Evolutionary conservation across 176 grass and related monocot genomes (phyloP), one percentile per base, ranked within the genome.

Genomic region (Musa troglodytarum): DNA sequence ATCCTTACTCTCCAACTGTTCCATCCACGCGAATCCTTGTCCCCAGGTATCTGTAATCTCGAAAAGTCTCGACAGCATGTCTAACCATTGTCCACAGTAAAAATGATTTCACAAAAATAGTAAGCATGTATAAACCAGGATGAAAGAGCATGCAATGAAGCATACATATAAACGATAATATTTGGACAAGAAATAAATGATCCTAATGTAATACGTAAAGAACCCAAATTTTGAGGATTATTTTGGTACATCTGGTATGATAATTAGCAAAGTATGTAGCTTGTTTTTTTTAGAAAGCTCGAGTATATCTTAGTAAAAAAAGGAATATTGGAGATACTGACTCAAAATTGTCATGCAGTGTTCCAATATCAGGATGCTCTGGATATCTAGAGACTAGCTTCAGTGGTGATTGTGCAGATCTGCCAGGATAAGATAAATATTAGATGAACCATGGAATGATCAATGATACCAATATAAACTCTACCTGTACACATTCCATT

Each of bases 401-500:
- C 81, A 91, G 55, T 69, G 92, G 92, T n/a, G 92, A 91, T 1
- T 2, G 53, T 22, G 82, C 86, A 20, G 88, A 96, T 77, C 92
- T 96, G 88, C 71, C 50, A 71, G 51, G 25, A 1, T 16, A 76
- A 29, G 77, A 75, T 14, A 52, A 66, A 34, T 17, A 63, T 68
- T 63, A 81, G 52, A 50, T 9, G 52, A 64, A 22, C 29, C 11
- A 76, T 54, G 29, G 11, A 13, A 19, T 34, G 49, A 78, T 76
- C 14, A 23, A 65, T 73, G 34, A 13, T 49, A 58, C 50, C 26
- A 79, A 53, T 74, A 53, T 53, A 71, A 74, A 78, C 43, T 66
- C 3, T 84, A 90, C 94, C 94, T 87, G 77, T 98, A 93, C 28
- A 98, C 94, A 80, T 98, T 91, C 90, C 94, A 98, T 73, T 93